Percentiles rank a stretch among this genome's conserved stretches.
Conservation (phyloP, 2,329 filamentous ascomycete species). For the Talaromyces sp. region DNA sequence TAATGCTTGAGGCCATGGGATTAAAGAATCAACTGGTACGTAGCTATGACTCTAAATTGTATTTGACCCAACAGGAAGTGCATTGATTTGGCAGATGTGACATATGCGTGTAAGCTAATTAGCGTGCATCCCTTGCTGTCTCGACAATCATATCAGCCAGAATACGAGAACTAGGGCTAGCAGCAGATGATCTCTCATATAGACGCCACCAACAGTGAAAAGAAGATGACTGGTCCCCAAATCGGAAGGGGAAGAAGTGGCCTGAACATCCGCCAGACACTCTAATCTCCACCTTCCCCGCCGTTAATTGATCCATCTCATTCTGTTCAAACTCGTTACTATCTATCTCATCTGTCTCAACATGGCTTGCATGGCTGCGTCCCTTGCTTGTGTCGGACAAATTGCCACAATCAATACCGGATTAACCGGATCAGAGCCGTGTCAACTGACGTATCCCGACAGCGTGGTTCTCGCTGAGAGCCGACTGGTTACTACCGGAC, state of each 20-base stretch:
- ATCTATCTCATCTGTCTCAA: not conserved
- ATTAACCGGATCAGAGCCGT: not conserved
- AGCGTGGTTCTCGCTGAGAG: not conserved
- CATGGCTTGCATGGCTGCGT: not conserved
- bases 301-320: not conserved
- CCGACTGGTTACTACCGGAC: not conserved
- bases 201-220: not conserved
- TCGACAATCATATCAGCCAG: not conserved
- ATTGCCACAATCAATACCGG: not conserved
- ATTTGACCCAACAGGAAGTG: not conserved
- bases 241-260: not conserved
- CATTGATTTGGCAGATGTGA: not conserved
- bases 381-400: constrained; percentile 8
- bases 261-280: not conserved
- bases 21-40: not conserved
- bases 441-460: not conserved
- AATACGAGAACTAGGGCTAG: not conserved
- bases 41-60: not conserved
- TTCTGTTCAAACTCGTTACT: not conserved
- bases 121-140: not conserved
- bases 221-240: constrained; percentile 1
- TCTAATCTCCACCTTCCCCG: not conserved
- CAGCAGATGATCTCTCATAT: constrained; percentile 1
- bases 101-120: not conserved
- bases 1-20: not conserved